Base-by-base conservation (phyloP, 805 yeast species). In the Zygosaccharomyces gambellarensis region DNA sequence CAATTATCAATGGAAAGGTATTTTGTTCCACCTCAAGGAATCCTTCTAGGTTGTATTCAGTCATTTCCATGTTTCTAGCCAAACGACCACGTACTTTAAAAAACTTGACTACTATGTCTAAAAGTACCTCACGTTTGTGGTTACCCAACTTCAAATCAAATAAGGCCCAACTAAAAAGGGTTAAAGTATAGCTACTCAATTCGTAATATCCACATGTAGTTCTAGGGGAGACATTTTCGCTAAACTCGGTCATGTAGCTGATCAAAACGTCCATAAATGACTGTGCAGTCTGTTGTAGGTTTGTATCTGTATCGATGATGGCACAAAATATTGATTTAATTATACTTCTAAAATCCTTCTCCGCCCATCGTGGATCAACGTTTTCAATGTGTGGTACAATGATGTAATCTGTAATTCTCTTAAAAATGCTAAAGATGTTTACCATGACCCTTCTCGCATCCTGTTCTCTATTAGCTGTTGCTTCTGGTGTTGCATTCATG, bases 241-340 rank as follows among this genome's bases (percentile, higher is more conserved):
- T 52, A 28, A 57, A 52, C 17, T 59, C 60, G 9, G 59, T 55
- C 44, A 61, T 59, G 29, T 59, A 57, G 14, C 52, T 54, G 23
- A 62, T 49, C n/a, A 63, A 39, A 2, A 73, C 64, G 39, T 65
- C 67, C 47, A 68, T 64, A 36, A 74, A 75, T 0, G 70, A 59
- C 44, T 63, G 65, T 0, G 72, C 65, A 1, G 77, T 71, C 1
- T 57, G 58, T 11, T 63, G 64, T 30, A 79, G 49, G 7, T 58
- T 65, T 8, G 51, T 48, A 53, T 71, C 74, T 2, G 67, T 57
- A 49, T 73, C 74, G 27, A 66, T 59, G 12, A 76, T 55, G 0
- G 78, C 68, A 30, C 62, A 62, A 12, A 71, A 63, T 3, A 78
- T 55, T 1, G 80, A 75, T 44, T 71, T 65, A n/a, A 64, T 55